Percentiles rank a stretch among this genome's conserved stretches.
These are phyloP conservation scores for Allium fistulosum DNA, from an alignment of 106 monocot genomes.

Conservation along the genomic window DNA sequence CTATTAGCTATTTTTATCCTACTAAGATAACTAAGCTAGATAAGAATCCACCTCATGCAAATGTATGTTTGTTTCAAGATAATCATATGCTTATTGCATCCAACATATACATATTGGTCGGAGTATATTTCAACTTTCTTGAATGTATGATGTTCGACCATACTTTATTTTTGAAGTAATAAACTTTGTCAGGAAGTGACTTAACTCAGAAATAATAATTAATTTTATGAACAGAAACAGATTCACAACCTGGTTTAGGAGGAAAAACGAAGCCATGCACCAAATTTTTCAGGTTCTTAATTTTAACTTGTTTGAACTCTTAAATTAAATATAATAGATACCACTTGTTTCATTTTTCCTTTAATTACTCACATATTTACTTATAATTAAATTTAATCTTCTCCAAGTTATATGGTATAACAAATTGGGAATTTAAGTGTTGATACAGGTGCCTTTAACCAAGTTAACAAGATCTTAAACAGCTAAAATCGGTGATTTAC, in stretches of 20 bases:
- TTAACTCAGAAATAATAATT: constrained; percentile 14
- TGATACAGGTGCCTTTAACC: constrained; percentile 14
- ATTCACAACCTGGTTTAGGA: constrained; percentile 76
- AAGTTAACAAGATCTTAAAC: constrained; percentile 14
- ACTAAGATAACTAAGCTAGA: too few relatives aligned
- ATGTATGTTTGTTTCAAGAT: too few relatives aligned
- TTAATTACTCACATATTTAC: neutral
- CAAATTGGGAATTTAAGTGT: constrained; percentile 6
- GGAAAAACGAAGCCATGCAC: constrained; percentile 91
- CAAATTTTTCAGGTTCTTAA: constrained; percentile 74
- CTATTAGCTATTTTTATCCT: too few relatives aligned
- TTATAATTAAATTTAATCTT: neutral
- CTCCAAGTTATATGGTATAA: constrained; percentile 1
- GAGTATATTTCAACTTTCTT: too few relatives aligned
- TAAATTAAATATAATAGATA: constrained; percentile 4
- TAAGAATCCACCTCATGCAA: too few relatives aligned
- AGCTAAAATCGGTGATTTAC: neutral
- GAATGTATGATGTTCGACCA: too few relatives aligned
- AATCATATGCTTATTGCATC: too few relatives aligned
- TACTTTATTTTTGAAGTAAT: too few relatives aligned
- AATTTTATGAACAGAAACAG: constrained; percentile 25
- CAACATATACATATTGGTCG: too few relatives aligned
- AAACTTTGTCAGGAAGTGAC: neutral
- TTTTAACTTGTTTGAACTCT: constrained; percentile 14
- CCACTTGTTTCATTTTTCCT: constrained; percentile 9